phyloP scores from a whole-genome alignment of 2,329 filamentous ascomycete genomes.

The Parascedosporium putredinis region DNA sequence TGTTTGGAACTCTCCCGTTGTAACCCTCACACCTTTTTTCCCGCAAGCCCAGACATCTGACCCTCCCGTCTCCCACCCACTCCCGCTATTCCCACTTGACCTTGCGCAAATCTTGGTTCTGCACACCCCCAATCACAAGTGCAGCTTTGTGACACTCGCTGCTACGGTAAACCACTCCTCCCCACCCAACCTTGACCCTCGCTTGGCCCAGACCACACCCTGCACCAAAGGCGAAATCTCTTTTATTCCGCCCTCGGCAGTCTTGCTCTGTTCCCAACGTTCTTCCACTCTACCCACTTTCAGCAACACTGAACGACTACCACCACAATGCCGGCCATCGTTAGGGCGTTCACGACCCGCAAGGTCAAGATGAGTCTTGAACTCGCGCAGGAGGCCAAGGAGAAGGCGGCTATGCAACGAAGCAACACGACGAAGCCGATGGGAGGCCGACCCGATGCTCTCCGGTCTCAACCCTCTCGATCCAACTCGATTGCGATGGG shows the following conservation, averaged over 20 bases:
- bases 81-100: neutral
- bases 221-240: neutral
- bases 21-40: neutral
- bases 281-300: neutral
- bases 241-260: neutral
- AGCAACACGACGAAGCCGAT: conserved; percentile 39
- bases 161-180: neutral
- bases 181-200: neutral
- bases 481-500: conserved; percentile 17
- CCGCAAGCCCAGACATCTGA: neutral
- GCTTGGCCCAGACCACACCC: neutral
- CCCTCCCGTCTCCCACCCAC: neutral
- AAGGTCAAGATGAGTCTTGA: conserved; percentile 44
- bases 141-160: conserved; percentile 2
- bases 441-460: conserved; percentile 17
- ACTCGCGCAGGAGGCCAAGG: conserved; percentile 30
- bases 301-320: neutral
- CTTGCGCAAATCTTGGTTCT: neutral
- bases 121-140: conserved; percentile 5
- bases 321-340: conserved; percentile 44
- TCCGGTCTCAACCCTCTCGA: conserved; percentile 17
- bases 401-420: conserved; percentile 29
- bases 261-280: neutral
- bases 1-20: neutral
- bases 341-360: conserved; percentile 62